Conservation (phyloP, 192 early-diverging fungal genomes). For the Obelidium mucronatum region DNA sequence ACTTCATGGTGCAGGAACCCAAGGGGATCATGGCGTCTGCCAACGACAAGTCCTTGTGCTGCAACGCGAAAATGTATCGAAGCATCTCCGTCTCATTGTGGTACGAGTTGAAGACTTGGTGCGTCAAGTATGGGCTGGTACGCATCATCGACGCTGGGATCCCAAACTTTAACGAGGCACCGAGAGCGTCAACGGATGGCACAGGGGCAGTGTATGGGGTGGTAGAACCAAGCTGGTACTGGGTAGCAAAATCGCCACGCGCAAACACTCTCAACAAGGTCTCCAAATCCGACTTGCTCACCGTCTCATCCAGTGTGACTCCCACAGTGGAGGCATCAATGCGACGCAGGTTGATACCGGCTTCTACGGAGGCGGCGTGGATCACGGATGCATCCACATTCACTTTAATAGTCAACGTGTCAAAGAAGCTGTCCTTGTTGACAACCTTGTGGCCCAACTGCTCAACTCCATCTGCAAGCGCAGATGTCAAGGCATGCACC, state of each 20-base stretch:
- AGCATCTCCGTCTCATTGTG: conserved; percentile 99
- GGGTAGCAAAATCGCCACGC: conserved; percentile 60
- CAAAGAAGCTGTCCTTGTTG: conserved; percentile 93
- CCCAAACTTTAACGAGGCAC: conserved; percentile 31
- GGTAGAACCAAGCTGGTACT: conserved; percentile 51
- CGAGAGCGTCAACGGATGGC: conserved; percentile 60
- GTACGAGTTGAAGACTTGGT: conserved; percentile 94
- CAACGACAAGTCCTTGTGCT: conserved; percentile 98
- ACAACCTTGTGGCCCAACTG: conserved; percentile 77
- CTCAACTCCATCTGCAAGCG: conserved; percentile 80
- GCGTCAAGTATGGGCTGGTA: conserved; percentile 80
- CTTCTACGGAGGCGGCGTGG: conserved; percentile 73
- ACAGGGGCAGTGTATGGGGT: conserved; percentile 29
- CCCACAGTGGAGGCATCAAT: conserved; percentile 79
- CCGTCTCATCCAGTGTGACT: conserved; percentile 94
- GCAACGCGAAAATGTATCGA: conserved; percentile 92
- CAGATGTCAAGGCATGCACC: conserved; percentile 88
- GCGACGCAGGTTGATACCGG: conserved; percentile 88
- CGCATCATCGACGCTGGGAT: conserved; percentile 74
- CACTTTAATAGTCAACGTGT: conserved; percentile 89
- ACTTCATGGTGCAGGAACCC: conserved; percentile 99
- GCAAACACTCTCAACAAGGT: conserved; percentile 84
- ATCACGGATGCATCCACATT: conserved; percentile 66
- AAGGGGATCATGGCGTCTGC: conserved; percentile 99
- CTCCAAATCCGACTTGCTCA: conserved; percentile 81